Base-by-base conservation (phyloP, 257 asterid species). In the Prunella vulgaris region DNA sequence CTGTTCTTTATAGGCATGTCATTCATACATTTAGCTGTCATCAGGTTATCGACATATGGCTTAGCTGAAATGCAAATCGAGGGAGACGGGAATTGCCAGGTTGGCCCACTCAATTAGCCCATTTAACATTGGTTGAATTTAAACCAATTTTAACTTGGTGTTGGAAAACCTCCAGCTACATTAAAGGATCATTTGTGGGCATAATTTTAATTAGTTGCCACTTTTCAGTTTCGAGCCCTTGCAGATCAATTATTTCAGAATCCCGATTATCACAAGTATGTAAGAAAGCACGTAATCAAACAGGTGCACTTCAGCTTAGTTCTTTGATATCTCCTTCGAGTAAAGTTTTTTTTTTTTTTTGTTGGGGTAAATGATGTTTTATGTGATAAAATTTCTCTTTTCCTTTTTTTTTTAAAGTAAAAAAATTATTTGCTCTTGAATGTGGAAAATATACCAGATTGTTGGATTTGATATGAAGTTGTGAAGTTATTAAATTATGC, bases 51-150 rank as follows among this genome's bases (percentile, higher is more conserved):
- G 10, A 83, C 90, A n/a, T 88, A 93, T 79, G 84, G 93, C 78
- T 81, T 93, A 56, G 83, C 94, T 37, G 98, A 93, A 85, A 52
- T 93, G 84, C 95, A 77, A 74, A 93, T 93, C 0, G 96, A 88
- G 72, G 98, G 98, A 77, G 98, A 93, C 68, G 98, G 98, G 44
- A 93, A 93, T 83, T 93, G 98, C 77, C 98, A 93, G 97, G 98
- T 90, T 77, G 49, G 90, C 77, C 78, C 72, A 68, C 57, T 71
- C 20, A n/a, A 42, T 54, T 62, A 52, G 44, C 21, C 51, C 44
- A 22, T 48, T 14, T 67, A 28, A 20, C 10, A 52, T 62, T 62
- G 57, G 51, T 46, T 64, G 64, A 2, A 27, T 42, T 15, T 2
- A 49, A 49, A 49, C 24, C 56, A 49, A 49, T 49, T 49, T n/a